These are phyloP conservation scores for Hsuehochloa calcarea DNA, from an alignment of 176 grass and related monocot genomes.

Conservation along the genomic window DNA sequence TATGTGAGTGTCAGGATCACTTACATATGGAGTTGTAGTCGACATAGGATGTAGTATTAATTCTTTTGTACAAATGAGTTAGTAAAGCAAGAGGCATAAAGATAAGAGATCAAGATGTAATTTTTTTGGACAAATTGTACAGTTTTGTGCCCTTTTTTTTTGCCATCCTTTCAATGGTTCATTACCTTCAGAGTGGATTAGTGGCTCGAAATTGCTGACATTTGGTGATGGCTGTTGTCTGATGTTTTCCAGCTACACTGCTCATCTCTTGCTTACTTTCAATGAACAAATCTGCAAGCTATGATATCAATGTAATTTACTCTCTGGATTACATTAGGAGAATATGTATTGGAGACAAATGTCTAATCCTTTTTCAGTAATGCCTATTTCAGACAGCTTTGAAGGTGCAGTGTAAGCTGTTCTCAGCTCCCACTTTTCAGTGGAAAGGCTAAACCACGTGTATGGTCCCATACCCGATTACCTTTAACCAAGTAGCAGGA, in stretches of 20 bases:
- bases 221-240: not conserved
- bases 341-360: not conserved
- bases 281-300: not conserved
- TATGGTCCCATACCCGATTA: not conserved
- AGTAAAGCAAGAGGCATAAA: not conserved
- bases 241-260: too few relatives aligned
- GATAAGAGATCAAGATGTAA: too few relatives aligned
- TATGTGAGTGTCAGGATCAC: not conserved
- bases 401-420: not conserved
- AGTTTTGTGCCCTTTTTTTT: not conserved
- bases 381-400: not conserved
- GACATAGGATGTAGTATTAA: not conserved
- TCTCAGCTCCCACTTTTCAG: not conserved
- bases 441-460: not conserved
- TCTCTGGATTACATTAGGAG: not conserved
- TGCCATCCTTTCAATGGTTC: not conserved
- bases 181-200: not conserved
- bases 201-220: not conserved
- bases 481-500: not conserved
- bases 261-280: not conserved
- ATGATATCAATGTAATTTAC: not conserved
- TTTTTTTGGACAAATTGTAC: not conserved
- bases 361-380: not conserved
- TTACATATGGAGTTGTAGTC: not conserved
- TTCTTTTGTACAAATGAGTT: constrained; percentile 25